These are phyloP conservation scores for Fusarium metavorans DNA, from an alignment of 2,329 filamentous ascomycete species.

Conservation along the genomic window DNA sequence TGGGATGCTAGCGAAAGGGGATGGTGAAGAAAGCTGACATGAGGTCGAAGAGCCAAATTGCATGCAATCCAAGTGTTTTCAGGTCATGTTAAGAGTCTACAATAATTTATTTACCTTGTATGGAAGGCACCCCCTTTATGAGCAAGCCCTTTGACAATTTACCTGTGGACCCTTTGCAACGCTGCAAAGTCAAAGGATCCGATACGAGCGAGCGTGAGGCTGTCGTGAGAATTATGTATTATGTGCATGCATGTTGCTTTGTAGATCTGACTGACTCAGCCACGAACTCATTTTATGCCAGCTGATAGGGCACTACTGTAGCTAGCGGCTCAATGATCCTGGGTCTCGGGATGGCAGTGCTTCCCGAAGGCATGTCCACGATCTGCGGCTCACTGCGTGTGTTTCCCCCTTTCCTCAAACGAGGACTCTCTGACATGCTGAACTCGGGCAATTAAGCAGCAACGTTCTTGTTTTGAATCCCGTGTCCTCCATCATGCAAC, in stretches of 20 bases:
- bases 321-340: background rate
- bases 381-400: conserved; percentile 7
- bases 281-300: background rate
- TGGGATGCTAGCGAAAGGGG: conserved; percentile 40
- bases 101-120: background rate
- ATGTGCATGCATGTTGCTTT: conserved; percentile 1
- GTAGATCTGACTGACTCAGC: conserved; percentile 8
- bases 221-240: conserved; percentile 4
- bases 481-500: conserved; percentile 25
- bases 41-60: conserved; percentile 48
- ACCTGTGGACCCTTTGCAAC: background rate
- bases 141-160: background rate
- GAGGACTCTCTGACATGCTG: background rate
- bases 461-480: conserved; percentile 13
- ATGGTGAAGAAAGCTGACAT: background rate
- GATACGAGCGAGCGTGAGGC: conserved; percentile 1
- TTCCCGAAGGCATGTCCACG: background rate
- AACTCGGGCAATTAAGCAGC: background rate
- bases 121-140: background rate
- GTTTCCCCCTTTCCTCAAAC: background rate
- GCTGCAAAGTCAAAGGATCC: background rate
- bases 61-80: background rate
- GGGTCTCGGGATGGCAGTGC: conserved; percentile 9
- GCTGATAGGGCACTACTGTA: background rate
- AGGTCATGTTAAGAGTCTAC: background rate